phyloP scores from a whole-genome alignment of 1,139 yeast genomes.

The Candida freyschussii region DNA sequence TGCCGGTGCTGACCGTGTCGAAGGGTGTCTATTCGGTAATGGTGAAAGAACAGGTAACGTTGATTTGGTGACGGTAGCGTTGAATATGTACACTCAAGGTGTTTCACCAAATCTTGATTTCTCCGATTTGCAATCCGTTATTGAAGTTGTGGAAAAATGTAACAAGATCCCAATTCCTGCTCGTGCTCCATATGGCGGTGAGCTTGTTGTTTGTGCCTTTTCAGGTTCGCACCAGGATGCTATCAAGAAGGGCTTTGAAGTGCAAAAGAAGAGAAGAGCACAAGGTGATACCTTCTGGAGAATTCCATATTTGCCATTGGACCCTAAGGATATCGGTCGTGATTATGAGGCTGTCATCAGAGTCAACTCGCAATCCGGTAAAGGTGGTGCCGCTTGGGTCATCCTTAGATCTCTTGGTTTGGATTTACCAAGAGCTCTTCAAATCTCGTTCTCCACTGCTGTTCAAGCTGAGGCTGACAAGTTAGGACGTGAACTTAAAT shows the following conservation, averaged over 20 bases:
- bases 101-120: conserved; percentile 82
- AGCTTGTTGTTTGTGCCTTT: conserved; percentile 93
- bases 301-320: conserved; percentile 92
- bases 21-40: conserved; percentile 95
- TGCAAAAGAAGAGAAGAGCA: conserved; percentile 45
- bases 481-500: conserved; percentile 78
- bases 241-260: conserved; percentile 87
- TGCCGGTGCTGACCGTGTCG: conserved; percentile 98
- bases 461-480: conserved; percentile 82
- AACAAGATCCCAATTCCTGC: conserved; percentile 92
- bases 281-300: conserved; percentile 59
- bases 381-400: conserved; percentile 99
- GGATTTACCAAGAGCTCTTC: conserved; percentile 89
- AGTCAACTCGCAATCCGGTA: conserved; percentile 97
- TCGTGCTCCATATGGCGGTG: conserved; percentile 96
- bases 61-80: conserved; percentile 86
- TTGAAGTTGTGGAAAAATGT: conserved; percentile 86
- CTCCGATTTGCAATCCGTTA: conserved; percentile 74
- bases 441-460: conserved; percentile 78
- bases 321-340: conserved; percentile 94
- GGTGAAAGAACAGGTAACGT: conserved; percentile 99
- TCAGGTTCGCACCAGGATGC: conserved; percentile 98
- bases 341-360: conserved; percentile 96
- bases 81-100: conserved; percentile 94
- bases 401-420: conserved; percentile 81